Conservation (phyloP, 2,329 filamentous ascomycete species). For the Aspergillus ibericus region DNA sequence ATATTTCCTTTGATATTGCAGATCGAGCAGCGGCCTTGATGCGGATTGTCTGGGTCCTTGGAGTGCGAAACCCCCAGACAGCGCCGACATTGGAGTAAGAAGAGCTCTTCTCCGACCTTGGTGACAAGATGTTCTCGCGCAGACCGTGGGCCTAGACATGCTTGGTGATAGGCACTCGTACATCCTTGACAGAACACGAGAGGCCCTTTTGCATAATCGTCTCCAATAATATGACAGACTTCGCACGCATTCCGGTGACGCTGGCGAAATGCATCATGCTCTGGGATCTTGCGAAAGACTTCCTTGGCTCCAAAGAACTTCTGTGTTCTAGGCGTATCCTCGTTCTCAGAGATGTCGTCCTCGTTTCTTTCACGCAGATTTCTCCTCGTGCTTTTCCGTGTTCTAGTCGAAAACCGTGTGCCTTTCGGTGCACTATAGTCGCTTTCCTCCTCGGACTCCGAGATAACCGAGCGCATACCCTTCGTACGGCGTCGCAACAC, state of each 20-base stretch:
- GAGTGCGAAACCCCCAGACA: slow-evolving; percentile 70
- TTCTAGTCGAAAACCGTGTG: slow-evolving; percentile 34
- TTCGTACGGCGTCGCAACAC: slow-evolving; percentile 9
- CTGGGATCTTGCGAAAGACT: slow-evolving; percentile 63
- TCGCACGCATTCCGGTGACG: slow-evolving; percentile 72
- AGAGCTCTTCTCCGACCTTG: slow-evolving; percentile 73
- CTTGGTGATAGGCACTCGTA: slow-evolving; percentile 76
- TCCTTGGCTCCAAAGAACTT: slow-evolving; percentile 66
- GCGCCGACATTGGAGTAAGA: slow-evolving; percentile 85
- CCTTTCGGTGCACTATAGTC: slow-evolving; percentile 11
- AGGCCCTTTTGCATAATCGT: slow-evolving; percentile 61
- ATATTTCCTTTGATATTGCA: slow-evolving; percentile 67
- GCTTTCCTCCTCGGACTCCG: slow-evolving; percentile 9
- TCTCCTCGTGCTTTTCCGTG: slow-evolving; percentile 27
- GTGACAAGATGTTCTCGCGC: slow-evolving; percentile 84
- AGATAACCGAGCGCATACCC: slow-evolving; percentile 9
- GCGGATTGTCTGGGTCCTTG: slow-evolving; percentile 69
- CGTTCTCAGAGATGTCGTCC: slow-evolving; percentile 39
- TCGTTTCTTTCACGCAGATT: slow-evolving; percentile 48
- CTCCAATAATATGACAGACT: slow-evolving; percentile 61
- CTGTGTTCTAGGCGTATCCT: slow-evolving; percentile 48
- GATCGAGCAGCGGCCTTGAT: slow-evolving; percentile 67
- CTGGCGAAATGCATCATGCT: slow-evolving; percentile 65
- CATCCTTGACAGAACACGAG: slow-evolving; percentile 92
- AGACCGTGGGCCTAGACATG: slow-evolving; percentile 73